Base-by-base conservation (phyloP, 495 filamentous ascomycete species). In the Penicillium coprophilum region DNA sequence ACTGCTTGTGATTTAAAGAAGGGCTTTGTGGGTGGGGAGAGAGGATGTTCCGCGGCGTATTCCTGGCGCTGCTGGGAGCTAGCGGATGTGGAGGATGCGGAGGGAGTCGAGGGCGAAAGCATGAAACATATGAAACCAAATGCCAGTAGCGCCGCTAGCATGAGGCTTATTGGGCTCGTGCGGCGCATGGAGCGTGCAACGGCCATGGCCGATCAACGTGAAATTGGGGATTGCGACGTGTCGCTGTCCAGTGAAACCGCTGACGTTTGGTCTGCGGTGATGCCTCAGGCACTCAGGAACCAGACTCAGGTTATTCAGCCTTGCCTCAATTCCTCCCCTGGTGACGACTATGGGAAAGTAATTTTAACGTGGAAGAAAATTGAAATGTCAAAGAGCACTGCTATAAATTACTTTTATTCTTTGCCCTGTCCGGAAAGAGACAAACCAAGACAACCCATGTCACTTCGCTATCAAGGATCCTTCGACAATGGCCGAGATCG, bases 11-110 rank as follows among this genome's bases (percentile, higher is more conserved):
- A 72, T 72, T 93, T 91, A 62, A 83, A 75, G 72, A 92, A 92
- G n/a, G 91, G 87, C 45, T 89, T 85, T 17, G 86, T 89, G 6
- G 91, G 92, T 50, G 91, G 91, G 13, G 89, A 94, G 62, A 92
- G 82, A 56, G 83, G 84, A 66, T 90, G 84, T 50, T 85, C 77
- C 43, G 87, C 89, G 28, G 87, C 85, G 61, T 80, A 73, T 62
- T 82, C 75, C 66, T 75, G 72, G 62, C 77, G 80, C 65, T 75
- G 69, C 61, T 75, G 74, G 19, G 77, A 76, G 56, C 67, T 75
- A 36, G 68, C 57, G 53, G 76, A 50, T 55, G 70, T 68, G 67
- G 66, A 50, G 66, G 66, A 50, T 40, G 65, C 60, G 61, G 74
- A 63, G 9, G 73, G 60, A 41, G 69, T 61, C 6, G 71, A 72